Evolutionary conservation across 345 rosid genomes (phyloP), one percentile per base, ranked within the genome.

Genomic region (Clausena lansium): DNA sequence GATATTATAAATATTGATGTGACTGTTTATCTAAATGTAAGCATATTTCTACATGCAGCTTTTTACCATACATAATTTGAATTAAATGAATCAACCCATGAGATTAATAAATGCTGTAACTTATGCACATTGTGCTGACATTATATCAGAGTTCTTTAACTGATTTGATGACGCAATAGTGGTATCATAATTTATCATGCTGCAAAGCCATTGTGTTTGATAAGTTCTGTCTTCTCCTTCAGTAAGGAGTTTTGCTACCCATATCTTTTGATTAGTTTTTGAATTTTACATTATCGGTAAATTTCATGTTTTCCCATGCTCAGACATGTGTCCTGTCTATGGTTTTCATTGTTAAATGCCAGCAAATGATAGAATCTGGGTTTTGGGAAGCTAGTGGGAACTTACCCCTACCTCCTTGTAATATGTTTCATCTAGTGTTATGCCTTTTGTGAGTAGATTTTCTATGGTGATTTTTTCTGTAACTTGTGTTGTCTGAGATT

Each of bases 1-100:
- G 98, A 95, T 83, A 95, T 89, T 77, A 89, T 95, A 86, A 95
- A 95, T 76, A 91, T 95, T 58, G 98, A 95, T 75, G 98, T 95
- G 41, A 95, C 98, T 4, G 96, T 92, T 71, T 95, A 89, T 77
- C 87, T 95, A 67, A 89, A 91, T 79, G 98, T 93, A 88, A 89
- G 89, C 33, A 75, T 22, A 67, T 74, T 79, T 59, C 39, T 74
- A 36, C 67, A 67, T 33, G 19, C 22, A 19, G 65, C n/a, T 27
- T 74, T 76, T 70, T 27, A 73, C 45, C 64, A 24, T 33, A 14
- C 71, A 66, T 52, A 22, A 50, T 54, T 65, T 63, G 71, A 32
- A 67, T 73, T 71, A 45, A 61, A 70, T 68, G 30, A n/a, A 38
- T 35, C 1, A 17, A 52, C 17, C n/a, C 59, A 27, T 58, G 11